These are phyloP conservation scores for Rhodotorula toruloides DNA, from an alignment of 768 basidiomycete genomes.

Conservation along the genomic window DNA sequence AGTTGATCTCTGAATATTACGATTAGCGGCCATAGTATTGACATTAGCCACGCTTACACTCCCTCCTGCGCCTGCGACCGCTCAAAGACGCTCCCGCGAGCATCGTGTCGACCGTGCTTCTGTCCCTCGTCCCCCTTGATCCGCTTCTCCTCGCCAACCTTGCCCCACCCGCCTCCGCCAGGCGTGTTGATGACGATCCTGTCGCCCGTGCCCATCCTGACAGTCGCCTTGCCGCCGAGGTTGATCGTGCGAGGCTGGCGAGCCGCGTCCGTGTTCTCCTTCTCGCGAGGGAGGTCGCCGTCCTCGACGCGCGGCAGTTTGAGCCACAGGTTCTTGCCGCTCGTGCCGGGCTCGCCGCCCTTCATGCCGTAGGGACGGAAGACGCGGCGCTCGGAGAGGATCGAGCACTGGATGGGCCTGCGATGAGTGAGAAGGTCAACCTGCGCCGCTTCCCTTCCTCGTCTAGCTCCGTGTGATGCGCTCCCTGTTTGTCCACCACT, in stretches of 20 bases:
- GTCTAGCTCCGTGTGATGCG: no score
- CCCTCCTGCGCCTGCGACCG: constrained; percentile 18
- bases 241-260: constrained; percentile 63
- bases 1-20: no score
- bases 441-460: no score
- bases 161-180: constrained; percentile 85
- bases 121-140: background rate
- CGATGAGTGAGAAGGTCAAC: background rate
- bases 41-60: background rate
- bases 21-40: no score
- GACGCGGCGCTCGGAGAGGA: constrained; percentile 78
- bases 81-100: constrained; percentile 15
- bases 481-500: no score
- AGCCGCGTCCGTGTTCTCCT: background rate
- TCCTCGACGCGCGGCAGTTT: constrained; percentile 43
- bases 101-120: background rate
- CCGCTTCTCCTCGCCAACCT: constrained; percentile 14
- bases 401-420: constrained; percentile 74
- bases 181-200: constrained; percentile 76
- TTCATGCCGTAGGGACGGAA: constrained; percentile 79
- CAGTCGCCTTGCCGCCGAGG: constrained; percentile 77
- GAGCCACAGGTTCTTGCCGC: constrained; percentile 81
- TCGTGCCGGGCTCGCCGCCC: constrained; percentile 65
- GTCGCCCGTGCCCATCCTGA: constrained; percentile 85
- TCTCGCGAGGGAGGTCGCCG: constrained; percentile 54